Conservation (phyloP, 306 rosid species). For the Prunus padus region DNA sequence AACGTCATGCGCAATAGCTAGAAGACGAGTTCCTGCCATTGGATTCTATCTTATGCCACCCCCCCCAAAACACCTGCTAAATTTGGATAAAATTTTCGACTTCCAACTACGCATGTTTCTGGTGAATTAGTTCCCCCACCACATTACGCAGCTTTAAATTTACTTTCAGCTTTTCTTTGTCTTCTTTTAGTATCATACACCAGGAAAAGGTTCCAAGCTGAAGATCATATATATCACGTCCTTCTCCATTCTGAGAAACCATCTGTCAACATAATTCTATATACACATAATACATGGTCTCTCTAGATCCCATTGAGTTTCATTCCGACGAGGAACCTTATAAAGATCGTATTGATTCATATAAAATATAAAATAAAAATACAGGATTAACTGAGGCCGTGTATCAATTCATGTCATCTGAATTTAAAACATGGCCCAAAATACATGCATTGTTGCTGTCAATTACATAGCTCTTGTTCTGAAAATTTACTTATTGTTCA, state of each 20-base stretch:
- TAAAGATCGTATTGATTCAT: neutral
- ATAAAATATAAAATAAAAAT: neutral
- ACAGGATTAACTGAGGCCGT: too few species aligned
- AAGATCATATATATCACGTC: conserved; percentile 4
- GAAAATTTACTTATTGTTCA: neutral
- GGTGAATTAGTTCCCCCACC: conserved; percentile 53
- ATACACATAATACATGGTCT: neutral
- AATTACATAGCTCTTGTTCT: neutral
- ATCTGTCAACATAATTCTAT: too few species aligned
- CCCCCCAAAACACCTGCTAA: neutral
- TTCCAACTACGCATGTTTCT: conserved; percentile 29
- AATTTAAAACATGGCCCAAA: neutral
- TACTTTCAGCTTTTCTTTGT: neutral
- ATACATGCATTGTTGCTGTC: neutral
- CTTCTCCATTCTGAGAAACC: too few species aligned
- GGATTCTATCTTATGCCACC: neutral
- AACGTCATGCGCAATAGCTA: conserved; percentile 14
- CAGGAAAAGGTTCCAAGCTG: conserved; percentile 25
- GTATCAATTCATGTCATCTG: too few species aligned
- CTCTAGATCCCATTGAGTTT: neutral
- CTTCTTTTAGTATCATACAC: conserved; percentile 26
- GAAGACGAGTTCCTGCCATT: conserved; percentile 2
- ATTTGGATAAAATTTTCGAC: conserved; percentile 11
- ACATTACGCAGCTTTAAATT: conserved; percentile 26
- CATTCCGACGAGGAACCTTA: neutral